Base-by-base conservation (phyloP, 768 basidiomycete genomes). In the Boletus pseudo-olivaceus region DNA sequence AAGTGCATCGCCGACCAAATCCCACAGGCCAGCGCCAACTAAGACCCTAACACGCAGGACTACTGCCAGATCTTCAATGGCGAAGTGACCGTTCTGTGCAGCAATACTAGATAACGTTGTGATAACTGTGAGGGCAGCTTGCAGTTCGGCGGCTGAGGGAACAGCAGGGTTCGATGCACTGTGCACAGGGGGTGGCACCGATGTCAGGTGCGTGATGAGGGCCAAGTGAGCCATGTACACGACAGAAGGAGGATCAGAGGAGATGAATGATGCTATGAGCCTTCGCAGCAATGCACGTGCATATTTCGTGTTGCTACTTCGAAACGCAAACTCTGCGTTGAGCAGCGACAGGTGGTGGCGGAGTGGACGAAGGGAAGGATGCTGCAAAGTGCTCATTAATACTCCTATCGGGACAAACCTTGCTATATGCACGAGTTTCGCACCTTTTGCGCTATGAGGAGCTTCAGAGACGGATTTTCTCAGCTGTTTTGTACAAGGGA, bases 361-460 rank as follows among this genome's bases (percentile, higher is more conserved):
- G 63, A 86, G 84, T 7, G 75, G 69, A 49, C 82, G 76, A 10
- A 92, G 74, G 10, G 85, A 78, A 3, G 88, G 85, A 61, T 87
- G 84, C 84, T 87, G 49, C 0, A 58, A 17, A 49, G 26, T 29
- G 11, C 6, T 27, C 23, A 53, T 61, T 44, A 60, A 29, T 17
- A 33, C 48, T 32, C n/a, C 44, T 48, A 12, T 26, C n/a, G 23
- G 23, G 42, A 46, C 10, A 23, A 39, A 51, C 6, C 26, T 14
- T 43, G 27, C 42, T 53, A 50, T 62, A 53, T 57, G 54, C 54
- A 35, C 38, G 8, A 10, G 0, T n/a, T 4, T 52, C 71, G 27
- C 65, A 86, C 85, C 72, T 83, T 84, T 65, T 84, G 81, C 0
- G 85, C 74, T 51, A 87, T 75, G 33, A 79, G 64, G 11, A 80